Base-by-base conservation (phyloP, 306 rosid species). In the Erythrophleum fordii region DNA sequence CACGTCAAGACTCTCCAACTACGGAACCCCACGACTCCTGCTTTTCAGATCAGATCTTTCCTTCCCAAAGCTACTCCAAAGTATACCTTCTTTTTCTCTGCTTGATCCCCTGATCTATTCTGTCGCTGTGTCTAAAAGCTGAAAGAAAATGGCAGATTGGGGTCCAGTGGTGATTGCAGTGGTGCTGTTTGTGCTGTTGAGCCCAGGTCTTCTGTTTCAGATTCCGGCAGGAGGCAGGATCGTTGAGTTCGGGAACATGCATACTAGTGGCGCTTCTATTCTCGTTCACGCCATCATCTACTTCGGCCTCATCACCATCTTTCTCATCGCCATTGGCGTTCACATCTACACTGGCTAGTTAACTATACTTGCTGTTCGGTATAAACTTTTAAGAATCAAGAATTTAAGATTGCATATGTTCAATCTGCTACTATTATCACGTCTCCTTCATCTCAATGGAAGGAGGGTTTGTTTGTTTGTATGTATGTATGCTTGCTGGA, bases 231-330 rank as follows among this genome's bases (percentile, higher is more conserved):
- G 37, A 5, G 97, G 92, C 14, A 83, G 60, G 23, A 28, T 91
- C 1, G 85, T 85, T 4, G 97, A 91, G 85, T 93, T 93, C 3
- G 98, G 95, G 23, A 90, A 83, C 39, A 90, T 93, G 97, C 91
- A 87, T 16, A 93, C 98, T 3, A 93, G 98, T 0, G 98, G 86
- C 0, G 92, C 92, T 72, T 75, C 97, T 52, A 93, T 93, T 31
- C 25, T 93, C 16, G 97, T 93, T 34, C 98, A 93, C 41, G 86
- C 93, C 66, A 60, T 93, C 86, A 87, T 93, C 90, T 91, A 64
- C 85, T 93, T 93, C 6, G 97, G 91, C 76, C 97, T 93, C 87
- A 81, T 91, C 88, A 93, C 98, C 18, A 89, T 93, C 87, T 83
- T 93, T 35, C 91, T 91, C 45, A 72, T 93, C 35, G 94, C 84